A percentile compares a stretch with the other conserved stretches of the same genome.
Evolutionary conservation across 768 basidiomycete species (phyloP).

Genomic region (Pleurotus platypus): DNA sequence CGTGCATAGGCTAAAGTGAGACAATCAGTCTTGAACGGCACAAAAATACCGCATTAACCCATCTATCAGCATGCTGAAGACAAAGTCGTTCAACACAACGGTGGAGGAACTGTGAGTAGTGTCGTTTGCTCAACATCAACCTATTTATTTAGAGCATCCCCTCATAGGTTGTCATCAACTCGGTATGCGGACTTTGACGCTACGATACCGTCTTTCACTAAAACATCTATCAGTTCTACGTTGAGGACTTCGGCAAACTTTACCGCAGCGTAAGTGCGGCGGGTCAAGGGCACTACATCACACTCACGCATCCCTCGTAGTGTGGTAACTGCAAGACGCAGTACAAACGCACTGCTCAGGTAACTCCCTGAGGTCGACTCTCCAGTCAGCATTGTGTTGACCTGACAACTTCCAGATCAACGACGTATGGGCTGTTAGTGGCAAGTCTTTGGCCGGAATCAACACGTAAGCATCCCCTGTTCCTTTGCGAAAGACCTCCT

Average conservation of each 20-base stretch:
- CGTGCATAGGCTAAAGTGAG: constrained; percentile 22
- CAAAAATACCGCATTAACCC: no score
- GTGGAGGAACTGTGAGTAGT: constrained; percentile 22
- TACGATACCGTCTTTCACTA: background rate
- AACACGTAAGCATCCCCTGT: constrained; percentile 22
- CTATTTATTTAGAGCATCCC: no score
- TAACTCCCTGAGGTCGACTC: background rate
- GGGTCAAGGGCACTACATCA: background rate
- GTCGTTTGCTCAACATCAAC: no score
- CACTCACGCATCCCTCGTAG: constrained; percentile 11
- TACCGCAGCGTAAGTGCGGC: constrained; percentile 26
- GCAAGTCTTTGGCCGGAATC: constrained; percentile 26
- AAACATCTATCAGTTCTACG: constrained; percentile 27
- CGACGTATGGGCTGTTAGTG: constrained; percentile 29
- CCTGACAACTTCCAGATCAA: constrained; percentile 17
- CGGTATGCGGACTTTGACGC: constrained; percentile 16
- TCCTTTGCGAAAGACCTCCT: no score
- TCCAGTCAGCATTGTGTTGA: background rate
- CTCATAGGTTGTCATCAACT: constrained; percentile 30
- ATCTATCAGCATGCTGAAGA: constrained; percentile 25
- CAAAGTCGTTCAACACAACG: constrained; percentile 36
- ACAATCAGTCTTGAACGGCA: no score
- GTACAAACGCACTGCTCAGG: constrained; percentile 22
- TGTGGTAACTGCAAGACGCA: constrained; percentile 31
- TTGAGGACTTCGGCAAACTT: constrained; percentile 35